Conservation (phyloP, 2,329 filamentous ascomycete genomes). For the Phaeosphaeriaceae sp. region DNA sequence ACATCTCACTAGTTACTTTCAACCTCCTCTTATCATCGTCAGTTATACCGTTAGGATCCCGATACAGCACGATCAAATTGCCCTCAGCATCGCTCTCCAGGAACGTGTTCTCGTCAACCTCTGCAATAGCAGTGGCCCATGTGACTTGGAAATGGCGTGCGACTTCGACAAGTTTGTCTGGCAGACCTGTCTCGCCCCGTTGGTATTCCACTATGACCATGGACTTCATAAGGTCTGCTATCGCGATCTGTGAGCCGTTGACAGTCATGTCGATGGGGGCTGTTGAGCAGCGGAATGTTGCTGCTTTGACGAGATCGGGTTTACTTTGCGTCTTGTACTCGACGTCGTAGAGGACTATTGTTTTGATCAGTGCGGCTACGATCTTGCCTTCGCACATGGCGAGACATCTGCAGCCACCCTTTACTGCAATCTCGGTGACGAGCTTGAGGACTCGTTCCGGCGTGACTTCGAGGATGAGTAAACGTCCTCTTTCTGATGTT, state of each 20-base stretch:
- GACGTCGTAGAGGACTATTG: slow-evolving; percentile 67
- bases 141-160: slow-evolving; percentile 80
- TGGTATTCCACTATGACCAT: slow-evolving; percentile 77
- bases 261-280: slow-evolving; percentile 83
- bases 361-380: slow-evolving; percentile 88
- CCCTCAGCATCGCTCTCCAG: slow-evolving; percentile 86
- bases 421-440: slow-evolving; percentile 72
- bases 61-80: slow-evolving; percentile 81
- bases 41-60: slow-evolving; percentile 74
- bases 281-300: slow-evolving; percentile 80
- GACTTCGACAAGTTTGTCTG: slow-evolving; percentile 72
- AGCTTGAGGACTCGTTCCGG: slow-evolving; percentile 74
- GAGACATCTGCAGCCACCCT: slow-evolving; percentile 81
- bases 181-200: slow-evolving; percentile 61
- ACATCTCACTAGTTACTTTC: slow-evolving; percentile 78
- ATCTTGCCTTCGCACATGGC: slow-evolving; percentile 75
- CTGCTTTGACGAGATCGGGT: slow-evolving; percentile 69
- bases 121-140: slow-evolving; percentile 81
- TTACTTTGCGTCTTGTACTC: slow-evolving; percentile 61
- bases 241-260: slow-evolving; percentile 75
- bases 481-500: slow-evolving; percentile 68
- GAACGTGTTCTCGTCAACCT: slow-evolving; percentile 75
- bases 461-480: slow-evolving; percentile 84
- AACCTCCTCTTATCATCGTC: slow-evolving; percentile 74
- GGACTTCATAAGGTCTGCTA: slow-evolving; percentile 94